A percentile compares a stretch with the other conserved stretches of the same genome.
These are phyloP conservation scores for Akanthomyces uredinophilus DNA, from an alignment of 2,329 filamentous ascomycete genomes.

Conservation along the genomic window DNA sequence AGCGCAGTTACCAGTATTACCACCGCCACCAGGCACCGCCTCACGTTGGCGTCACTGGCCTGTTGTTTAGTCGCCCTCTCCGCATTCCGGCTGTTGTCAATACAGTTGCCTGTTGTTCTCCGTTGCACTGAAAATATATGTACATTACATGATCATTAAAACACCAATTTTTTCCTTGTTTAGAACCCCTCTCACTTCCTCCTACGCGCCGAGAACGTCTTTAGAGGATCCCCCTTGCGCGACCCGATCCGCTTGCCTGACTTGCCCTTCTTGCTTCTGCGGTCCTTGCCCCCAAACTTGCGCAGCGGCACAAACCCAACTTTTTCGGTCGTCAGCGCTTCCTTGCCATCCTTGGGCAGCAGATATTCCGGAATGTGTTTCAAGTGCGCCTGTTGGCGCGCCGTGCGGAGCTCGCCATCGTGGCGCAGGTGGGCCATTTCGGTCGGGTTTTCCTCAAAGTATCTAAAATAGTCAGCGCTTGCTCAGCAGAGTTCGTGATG, in stretches of 20 bases:
- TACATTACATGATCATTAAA: background rate
- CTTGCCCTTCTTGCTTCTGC: conserved; percentile 40
- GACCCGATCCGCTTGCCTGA: conserved; percentile 43
- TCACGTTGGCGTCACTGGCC: background rate
- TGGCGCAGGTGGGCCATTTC: conserved; percentile 85
- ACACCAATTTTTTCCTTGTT: background rate
- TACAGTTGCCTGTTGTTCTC: background rate
- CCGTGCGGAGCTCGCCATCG: conserved; percentile 79
- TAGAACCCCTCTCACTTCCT: conserved; percentile 31
- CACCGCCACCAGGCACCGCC: background rate
- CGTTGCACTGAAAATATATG: background rate
- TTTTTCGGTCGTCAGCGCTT: conserved; percentile 59
- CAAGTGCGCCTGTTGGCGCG: conserved; percentile 80
- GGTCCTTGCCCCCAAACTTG: conserved; percentile 48
- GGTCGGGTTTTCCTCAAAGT: conserved; percentile 95
- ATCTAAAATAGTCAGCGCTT: conserved; percentile 32
- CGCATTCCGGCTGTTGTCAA: background rate
- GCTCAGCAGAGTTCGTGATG: background rate
- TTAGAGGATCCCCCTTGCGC: conserved; percentile 78
- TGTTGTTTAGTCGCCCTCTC: background rate
- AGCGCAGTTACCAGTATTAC: background rate
- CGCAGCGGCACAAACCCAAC: conserved; percentile 71
- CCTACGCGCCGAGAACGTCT: conserved; percentile 71
- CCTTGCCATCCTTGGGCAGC: conserved; percentile 70
- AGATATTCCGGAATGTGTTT: conserved; percentile 94